Evolutionary conservation across 2,329 filamentous ascomycete species (phyloP), one percentile per base, ranked within the genome.

Genomic region (Colletotrichum liriopes): DNA sequence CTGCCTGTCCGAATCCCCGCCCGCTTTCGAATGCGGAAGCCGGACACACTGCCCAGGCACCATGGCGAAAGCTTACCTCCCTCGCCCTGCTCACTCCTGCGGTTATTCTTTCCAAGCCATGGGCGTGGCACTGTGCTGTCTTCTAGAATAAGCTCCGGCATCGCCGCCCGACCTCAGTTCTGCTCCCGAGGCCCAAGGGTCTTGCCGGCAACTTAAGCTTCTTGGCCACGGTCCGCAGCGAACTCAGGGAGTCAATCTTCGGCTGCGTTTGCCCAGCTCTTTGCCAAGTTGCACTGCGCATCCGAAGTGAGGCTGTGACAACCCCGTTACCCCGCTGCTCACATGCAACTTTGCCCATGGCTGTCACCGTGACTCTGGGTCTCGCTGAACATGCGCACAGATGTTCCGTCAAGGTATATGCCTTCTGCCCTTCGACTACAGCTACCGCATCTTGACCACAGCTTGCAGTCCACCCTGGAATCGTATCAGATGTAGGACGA

Each of bases 191-290:
- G 39, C 29, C 26, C 65, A 63, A 52, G 65, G 69, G 69, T 72
- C 59, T 69, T 70, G 70, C 70, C 29, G 23, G 70, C 32, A 72
- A 20, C 35, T 72, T 60, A 65, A 65, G 59, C 52, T 65, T 64
- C 65, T 37, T 64, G 59, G 18, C 58, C 35, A 23, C 52, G 56
- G 29, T 26, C 52, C 41, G 59, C 65, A 64, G 58, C 45, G 59
- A 64, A 65, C 35, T 26, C 29, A 49, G 26, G 43, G 35, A 41
- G 26, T 7, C 23, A 29, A 32, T 23, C 32, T 32, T 60, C 54
- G 70, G 65, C 59, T 69, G 47, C 70, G 23, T 49, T 69, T 55
- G 20, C 52, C 45, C 18, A 8, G n/a, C 35, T 43, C 20, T 26
- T 29, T 2, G 61, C 54, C 47, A 23, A 54, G n/a, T 49, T 56